phyloP scores from a whole-genome alignment of 345 rosid species.

The Citrus unshiu region DNA sequence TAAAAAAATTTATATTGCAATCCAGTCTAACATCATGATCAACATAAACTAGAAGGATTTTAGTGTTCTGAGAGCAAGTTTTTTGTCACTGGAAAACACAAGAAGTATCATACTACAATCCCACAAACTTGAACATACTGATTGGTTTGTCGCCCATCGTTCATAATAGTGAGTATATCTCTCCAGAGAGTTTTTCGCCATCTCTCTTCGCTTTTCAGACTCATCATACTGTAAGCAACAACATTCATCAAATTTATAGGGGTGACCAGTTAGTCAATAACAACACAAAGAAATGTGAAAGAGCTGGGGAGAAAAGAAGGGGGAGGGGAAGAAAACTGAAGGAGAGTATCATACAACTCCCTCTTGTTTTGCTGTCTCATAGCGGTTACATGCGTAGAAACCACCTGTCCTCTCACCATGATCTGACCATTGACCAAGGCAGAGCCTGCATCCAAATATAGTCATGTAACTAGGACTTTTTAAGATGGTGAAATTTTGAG shows the following conservation, averaged over 20 bases:
- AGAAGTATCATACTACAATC: not conserved
- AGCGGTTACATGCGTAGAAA: conserved; percentile 72
- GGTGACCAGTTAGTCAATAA: not conserved
- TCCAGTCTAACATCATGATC: not conserved
- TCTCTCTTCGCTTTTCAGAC: conserved; percentile 78
- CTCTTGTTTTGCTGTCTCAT: conserved; percentile 84
- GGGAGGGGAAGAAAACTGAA: not conserved
- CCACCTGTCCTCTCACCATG: conserved; percentile 85
- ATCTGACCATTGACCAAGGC: conserved; percentile 75
- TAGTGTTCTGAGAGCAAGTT: not conserved
- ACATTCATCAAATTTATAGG: not conserved
- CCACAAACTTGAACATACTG: conserved; percentile 39
- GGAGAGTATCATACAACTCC: conserved; percentile 53
- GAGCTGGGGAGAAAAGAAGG: not conserved
- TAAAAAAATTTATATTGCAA: not conserved
- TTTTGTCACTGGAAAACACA: not conserved
- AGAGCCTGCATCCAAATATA: conserved; percentile 51
- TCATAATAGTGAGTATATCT: conserved; percentile 89
- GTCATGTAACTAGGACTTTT: conserved; percentile 2
- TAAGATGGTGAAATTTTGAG: not conserved
- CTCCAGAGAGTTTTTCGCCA: conserved; percentile 87
- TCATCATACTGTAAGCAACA: conserved; percentile 56
- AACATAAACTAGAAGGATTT: not conserved
- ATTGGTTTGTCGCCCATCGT: conserved; percentile 88
- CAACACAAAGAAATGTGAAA: not conserved